Percentiles rank a stretch among this genome's conserved stretches.
Evolutionary conservation across 495 filamentous ascomycete genomes (phyloP).

Genomic region (Penicillium silybi): DNA sequence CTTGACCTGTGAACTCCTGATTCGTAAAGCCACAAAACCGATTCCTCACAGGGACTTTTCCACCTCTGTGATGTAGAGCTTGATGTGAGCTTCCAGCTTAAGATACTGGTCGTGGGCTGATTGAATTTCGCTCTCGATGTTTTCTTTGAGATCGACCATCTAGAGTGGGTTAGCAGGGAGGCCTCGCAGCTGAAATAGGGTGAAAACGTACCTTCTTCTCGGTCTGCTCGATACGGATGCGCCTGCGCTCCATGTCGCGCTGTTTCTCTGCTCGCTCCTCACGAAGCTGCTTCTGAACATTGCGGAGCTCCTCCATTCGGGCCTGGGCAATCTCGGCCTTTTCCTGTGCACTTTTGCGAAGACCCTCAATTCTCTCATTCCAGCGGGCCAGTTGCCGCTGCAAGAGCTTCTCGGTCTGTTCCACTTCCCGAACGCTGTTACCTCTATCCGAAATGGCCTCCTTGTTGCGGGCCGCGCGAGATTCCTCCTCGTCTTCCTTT

Average conservation of each 20-base stretch:
- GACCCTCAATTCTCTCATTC: conserved; percentile 76
- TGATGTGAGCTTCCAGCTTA: conserved; percentile 95
- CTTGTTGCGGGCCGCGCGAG: conserved; percentile 70
- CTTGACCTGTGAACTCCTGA: conserved; percentile 38
- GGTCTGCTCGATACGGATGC: conserved; percentile 91
- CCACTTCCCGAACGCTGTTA: conserved; percentile 85
- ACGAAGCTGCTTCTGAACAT: conserved; percentile 72
- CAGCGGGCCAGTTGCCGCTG: conserved; percentile 79
- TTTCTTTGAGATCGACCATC: conserved; percentile 97
- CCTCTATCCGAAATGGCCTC: conserved; percentile 84
- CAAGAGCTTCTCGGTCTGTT: conserved; percentile 77
- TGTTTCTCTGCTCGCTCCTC: conserved; percentile 83
- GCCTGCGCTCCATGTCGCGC: conserved; percentile 83
- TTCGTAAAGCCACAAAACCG: conserved; percentile 20
- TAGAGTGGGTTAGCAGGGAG: conserved; percentile 31
- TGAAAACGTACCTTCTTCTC: conserved; percentile 80
- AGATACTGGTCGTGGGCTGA: conserved; percentile 85
- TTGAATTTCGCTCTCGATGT: conserved; percentile 89
- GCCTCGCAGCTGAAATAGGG: not conserved
- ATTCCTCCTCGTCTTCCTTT: conserved; percentile 86
- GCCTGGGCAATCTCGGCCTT: conserved; percentile 75
- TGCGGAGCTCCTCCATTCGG: conserved; percentile 85
- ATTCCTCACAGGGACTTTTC: conserved; percentile 72
- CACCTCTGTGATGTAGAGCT: conserved; percentile 97
- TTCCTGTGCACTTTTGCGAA: conserved; percentile 71